Percentiles rank a stretch among this genome's conserved stretches.
phyloP scores from a whole-genome alignment of 768 basidiomycete species.

The Leccinum pellstonianum region DNA sequence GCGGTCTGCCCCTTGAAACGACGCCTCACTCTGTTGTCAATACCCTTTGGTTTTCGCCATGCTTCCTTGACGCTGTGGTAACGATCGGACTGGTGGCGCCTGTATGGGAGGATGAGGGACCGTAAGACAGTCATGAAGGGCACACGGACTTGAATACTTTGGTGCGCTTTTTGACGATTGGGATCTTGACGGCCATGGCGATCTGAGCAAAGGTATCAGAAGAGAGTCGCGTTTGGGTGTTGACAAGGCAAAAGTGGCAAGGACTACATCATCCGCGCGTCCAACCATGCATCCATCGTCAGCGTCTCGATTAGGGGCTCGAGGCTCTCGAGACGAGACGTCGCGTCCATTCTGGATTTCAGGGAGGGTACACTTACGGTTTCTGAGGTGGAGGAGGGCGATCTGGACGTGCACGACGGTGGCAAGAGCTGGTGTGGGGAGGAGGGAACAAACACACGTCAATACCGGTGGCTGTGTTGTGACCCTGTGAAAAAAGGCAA shows the following conservation, averaged over 20 bases:
- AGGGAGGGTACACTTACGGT: conserved; percentile 45
- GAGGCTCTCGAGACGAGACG: neutral
- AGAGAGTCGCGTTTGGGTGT: conserved; percentile 1
- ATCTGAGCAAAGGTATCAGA: conserved; percentile 27
- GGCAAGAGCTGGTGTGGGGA: neutral
- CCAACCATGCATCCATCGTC: conserved; percentile 25
- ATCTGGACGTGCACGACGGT: conserved; percentile 19
- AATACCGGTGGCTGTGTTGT: conserved; percentile 27
- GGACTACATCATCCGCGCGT: conserved; percentile 22
- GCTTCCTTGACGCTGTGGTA: conserved; percentile 96
- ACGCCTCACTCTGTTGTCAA: conserved; percentile 95
- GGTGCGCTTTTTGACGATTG: conserved; percentile 96
- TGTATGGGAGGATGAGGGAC: conserved; percentile 33
- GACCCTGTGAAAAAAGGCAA: neutral
- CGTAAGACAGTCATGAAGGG: neutral
- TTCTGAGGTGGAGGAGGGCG: conserved; percentile 52
- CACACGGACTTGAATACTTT: conserved; percentile 87
- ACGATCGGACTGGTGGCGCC: conserved; percentile 98
- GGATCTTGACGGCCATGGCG: conserved; percentile 51
- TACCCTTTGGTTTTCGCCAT: conserved; percentile 99
- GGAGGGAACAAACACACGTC: conserved; percentile 24
- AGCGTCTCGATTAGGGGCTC: neutral
- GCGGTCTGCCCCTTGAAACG: conserved; percentile 93
- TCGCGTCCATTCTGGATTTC: neutral
- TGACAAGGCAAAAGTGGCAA: neutral